These are phyloP conservation scores for Leccinum fibrillosum DNA, from an alignment of 768 basidiomycete species.

Conservation along the genomic window DNA sequence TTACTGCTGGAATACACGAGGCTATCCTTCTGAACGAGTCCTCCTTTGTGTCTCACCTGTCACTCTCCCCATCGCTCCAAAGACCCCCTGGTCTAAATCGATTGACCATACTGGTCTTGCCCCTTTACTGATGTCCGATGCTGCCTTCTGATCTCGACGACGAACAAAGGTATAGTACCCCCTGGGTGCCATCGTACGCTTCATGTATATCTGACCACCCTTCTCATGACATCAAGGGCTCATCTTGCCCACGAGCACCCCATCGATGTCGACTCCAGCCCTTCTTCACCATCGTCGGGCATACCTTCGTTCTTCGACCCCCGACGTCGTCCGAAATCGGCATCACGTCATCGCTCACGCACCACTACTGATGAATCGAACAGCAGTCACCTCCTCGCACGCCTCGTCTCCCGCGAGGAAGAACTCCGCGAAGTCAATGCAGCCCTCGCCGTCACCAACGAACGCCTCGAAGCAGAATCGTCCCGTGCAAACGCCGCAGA, in stretches of 20 bases:
- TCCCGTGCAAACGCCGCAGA: conserved; percentile 44
- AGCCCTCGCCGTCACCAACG: conserved; percentile 20
- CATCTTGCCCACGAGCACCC: conserved; percentile 28
- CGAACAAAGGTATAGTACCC: conserved; percentile 23
- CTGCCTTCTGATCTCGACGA: conserved; percentile 27
- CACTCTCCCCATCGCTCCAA: background rate
- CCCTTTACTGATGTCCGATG: conserved; percentile 23
- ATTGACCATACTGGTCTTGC: conserved; percentile 1
- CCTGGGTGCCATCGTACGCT: background rate
- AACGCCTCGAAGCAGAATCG: conserved; percentile 41
- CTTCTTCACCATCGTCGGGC: conserved; percentile 26
- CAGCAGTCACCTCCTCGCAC: conserved; percentile 30
- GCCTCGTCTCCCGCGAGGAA: conserved; percentile 28
- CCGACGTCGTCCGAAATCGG: conserved; percentile 25
- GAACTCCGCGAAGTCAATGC: conserved; percentile 32
- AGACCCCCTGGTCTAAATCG: conserved; percentile 2
- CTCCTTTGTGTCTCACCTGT: conserved; percentile 7
- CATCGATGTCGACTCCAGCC: conserved; percentile 28
- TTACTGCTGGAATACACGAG: conserved; percentile 29
- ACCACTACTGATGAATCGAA: conserved; percentile 27
- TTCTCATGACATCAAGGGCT: conserved; percentile 13
- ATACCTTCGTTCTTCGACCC: conserved; percentile 15
- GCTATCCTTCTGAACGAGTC: conserved; percentile 9
- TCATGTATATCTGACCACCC: background rate
- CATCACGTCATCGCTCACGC: conserved; percentile 26